Conservation (phyloP, 129 eudicot genomes). For the Pulicaria dysenterica region DNA sequence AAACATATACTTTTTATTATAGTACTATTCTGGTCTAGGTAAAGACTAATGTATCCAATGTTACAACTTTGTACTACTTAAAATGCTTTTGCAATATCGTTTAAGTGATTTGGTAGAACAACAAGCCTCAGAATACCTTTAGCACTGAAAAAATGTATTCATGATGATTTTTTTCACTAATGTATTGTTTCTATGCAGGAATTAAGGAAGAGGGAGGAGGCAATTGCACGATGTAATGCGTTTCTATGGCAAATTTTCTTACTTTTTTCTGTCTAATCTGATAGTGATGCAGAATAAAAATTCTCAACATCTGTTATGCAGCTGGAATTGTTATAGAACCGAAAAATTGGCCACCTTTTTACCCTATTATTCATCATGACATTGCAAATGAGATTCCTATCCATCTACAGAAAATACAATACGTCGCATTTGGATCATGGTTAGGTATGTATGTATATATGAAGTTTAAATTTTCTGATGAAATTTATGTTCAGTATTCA, state of each 20-base stretch:
- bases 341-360: slow-evolving; percentile 95
- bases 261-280: background rate
- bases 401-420: slow-evolving; percentile 87
- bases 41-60: background rate
- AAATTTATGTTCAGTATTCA: background rate
- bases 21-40: background rate
- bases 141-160: background rate
- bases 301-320: slow-evolving; percentile 40
- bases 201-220: slow-evolving; percentile 77
- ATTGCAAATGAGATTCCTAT: slow-evolving; percentile 87
- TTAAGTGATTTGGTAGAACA: background rate
- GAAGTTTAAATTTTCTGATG: background rate
- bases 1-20: background rate
- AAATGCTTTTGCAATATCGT: background rate
- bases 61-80: background rate
- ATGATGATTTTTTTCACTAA: background rate
- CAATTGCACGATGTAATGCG: slow-evolving; percentile 60
- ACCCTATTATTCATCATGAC: slow-evolving; percentile 91
- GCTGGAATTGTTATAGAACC: slow-evolving; percentile 90
- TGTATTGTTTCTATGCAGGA: slow-evolving; percentile 48
- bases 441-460: slow-evolving; percentile 75
- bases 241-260: background rate
- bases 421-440: slow-evolving; percentile 85
- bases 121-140: background rate
- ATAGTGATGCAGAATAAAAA: slow-evolving; percentile 16